Percentiles rank a stretch among this genome's conserved stretches.
These are phyloP conservation scores for Erucastrum elatum DNA, from an alignment of 345 rosid species.

Conservation along the genomic window DNA sequence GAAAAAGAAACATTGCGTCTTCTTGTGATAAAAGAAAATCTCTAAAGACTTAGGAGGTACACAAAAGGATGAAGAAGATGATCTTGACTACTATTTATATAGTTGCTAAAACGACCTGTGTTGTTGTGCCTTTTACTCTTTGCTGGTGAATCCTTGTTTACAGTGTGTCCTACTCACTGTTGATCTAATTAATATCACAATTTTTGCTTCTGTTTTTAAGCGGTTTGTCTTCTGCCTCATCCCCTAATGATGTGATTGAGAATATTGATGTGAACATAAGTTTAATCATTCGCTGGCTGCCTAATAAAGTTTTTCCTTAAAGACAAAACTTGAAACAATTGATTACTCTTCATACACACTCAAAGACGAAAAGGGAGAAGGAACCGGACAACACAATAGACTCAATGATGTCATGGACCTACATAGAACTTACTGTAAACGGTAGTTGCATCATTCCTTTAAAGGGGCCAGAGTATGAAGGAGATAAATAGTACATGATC, in stretches of 20 bases:
- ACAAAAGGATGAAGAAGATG: conserved; percentile 14
- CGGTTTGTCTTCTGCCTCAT: not conserved
- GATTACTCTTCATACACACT: not conserved
- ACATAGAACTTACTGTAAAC: not conserved
- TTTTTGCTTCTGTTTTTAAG: not conserved
- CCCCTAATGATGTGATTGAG: not conserved
- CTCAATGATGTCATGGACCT: not conserved
- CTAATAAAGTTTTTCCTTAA: not conserved
- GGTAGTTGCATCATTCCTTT: not conserved
- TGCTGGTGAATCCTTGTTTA: conserved; percentile 8
- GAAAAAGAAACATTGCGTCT: conserved; percentile 52
- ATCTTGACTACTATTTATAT: conserved; percentile 24
- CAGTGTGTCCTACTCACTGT: conserved; percentile 20
- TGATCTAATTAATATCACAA: conserved; percentile 25
- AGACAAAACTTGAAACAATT: not conserved
- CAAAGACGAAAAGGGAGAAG: not conserved
- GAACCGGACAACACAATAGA: not conserved
- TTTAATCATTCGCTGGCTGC: not conserved
- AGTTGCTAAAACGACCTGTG: conserved; percentile 33
- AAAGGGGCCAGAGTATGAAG: not conserved
- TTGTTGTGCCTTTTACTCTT: conserved; percentile 36
- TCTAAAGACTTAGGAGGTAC: conserved; percentile 18
- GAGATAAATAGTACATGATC: not conserved
- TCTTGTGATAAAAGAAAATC: conserved; percentile 50
- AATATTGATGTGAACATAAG: too few relatives aligned